Conservation (phyloP, 495 filamentous ascomycete species). For the Lentithecium fluviatile region DNA sequence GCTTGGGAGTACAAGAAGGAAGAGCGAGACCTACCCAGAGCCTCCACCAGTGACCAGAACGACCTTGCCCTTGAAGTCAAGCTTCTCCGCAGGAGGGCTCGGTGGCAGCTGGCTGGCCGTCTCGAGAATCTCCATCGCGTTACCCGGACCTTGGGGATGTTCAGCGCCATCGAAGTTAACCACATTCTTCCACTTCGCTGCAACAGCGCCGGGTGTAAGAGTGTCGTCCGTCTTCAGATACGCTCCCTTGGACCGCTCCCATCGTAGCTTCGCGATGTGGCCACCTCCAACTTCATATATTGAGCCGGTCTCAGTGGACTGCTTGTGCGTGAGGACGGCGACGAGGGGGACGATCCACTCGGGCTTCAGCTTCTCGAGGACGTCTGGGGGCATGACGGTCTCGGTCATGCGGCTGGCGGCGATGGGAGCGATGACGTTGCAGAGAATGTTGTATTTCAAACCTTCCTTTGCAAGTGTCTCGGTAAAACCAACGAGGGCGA, state of each 20-base stretch:
- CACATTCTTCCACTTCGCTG: slow-evolving; percentile 85
- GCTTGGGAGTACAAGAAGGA: slow-evolving; percentile 17
- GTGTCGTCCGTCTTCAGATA: slow-evolving; percentile 85
- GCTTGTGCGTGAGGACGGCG: slow-evolving; percentile 83
- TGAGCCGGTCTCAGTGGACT: slow-evolving; percentile 82
- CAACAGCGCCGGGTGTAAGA: slow-evolving; percentile 83
- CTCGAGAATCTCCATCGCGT: slow-evolving; percentile 87
- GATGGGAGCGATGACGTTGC: slow-evolving; percentile 95
- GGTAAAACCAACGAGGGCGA: slow-evolving; percentile 95
- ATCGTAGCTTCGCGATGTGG: slow-evolving; percentile 87
- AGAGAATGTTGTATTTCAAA: slow-evolving; percentile 95
- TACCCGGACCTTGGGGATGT: slow-evolving; percentile 81
- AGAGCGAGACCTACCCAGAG: slow-evolving; percentile 57
- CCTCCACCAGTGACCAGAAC: slow-evolving; percentile 92
- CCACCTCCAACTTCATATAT: slow-evolving; percentile 96
- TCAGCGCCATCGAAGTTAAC: slow-evolving; percentile 81
- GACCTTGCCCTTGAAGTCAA: slow-evolving; percentile 88
- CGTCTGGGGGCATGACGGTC: slow-evolving; percentile 94
- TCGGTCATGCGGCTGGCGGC: slow-evolving; percentile 96
- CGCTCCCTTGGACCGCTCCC: slow-evolving; percentile 91
- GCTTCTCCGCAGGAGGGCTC: slow-evolving; percentile 68
- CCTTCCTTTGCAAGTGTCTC: slow-evolving; percentile 98
- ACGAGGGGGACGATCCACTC: slow-evolving; percentile 96
- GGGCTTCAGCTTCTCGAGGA: slow-evolving; percentile 84
- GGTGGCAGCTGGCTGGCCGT: slow-evolving; percentile 71